Conservation (phyloP, 257 asterid genomes). For the Gynochthodes officinalis region DNA sequence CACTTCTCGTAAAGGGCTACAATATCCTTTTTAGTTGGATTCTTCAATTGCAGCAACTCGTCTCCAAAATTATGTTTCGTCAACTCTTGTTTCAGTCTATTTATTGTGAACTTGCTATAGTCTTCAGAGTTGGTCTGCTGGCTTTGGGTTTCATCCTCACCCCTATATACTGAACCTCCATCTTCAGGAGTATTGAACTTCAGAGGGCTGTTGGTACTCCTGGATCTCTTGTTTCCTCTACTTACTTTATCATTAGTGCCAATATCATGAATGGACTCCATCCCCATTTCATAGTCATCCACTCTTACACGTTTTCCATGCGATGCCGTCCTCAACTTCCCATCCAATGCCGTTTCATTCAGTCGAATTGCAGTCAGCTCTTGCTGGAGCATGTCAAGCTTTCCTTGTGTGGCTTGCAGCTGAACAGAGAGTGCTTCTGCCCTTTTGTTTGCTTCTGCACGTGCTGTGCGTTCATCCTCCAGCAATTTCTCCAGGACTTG, state of each 20-base stretch:
- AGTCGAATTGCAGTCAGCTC: constrained; percentile 61
- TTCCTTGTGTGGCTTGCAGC: constrained; percentile 79
- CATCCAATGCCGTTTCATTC: constrained; percentile 58
- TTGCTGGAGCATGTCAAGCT: constrained; percentile 71
- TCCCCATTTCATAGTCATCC: constrained; percentile 71
- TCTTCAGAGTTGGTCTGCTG: constrained; percentile 58
- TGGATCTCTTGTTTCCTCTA: constrained; percentile 70
- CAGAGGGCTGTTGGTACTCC: constrained; percentile 69
- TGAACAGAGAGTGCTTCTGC: constrained; percentile 84
- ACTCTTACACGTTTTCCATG: constrained; percentile 73
- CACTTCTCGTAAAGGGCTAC: constrained; percentile 69
- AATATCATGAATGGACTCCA: constrained; percentile 62
- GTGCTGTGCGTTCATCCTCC: constrained; percentile 81
- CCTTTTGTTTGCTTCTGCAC: constrained; percentile 75
- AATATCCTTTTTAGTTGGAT: constrained; percentile 62
- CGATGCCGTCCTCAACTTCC: constrained; percentile 61
- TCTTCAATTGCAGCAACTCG: constrained; percentile 65
- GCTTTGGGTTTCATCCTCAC: constrained; percentile 59
- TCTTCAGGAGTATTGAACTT: constrained; percentile 63
- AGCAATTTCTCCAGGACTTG: constrained; percentile 69
- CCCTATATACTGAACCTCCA: constrained; percentile 78
- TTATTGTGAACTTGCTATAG: constrained; percentile 60
- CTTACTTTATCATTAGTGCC: constrained; percentile 42
- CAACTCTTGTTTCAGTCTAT: constrained; percentile 70
- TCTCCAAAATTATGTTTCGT: constrained; percentile 67